Evolutionary conservation across 2,329 filamentous ascomycete species (phyloP).

Genomic region (Amylocarpus encephaloides): DNA sequence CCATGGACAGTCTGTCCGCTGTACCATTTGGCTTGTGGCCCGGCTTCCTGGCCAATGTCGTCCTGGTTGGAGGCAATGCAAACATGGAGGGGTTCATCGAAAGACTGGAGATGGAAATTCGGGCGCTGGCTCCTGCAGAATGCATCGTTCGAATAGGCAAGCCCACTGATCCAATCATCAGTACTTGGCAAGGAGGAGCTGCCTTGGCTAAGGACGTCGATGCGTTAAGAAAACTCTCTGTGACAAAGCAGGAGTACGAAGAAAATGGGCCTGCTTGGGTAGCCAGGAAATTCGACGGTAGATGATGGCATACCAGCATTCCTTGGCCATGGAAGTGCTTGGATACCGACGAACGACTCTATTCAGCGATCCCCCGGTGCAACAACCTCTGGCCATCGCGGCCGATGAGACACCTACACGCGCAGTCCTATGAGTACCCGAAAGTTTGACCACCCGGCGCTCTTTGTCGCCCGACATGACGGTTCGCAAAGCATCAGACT

Average conservation of each 20-base stretch:
- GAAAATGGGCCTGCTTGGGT: conserved; percentile 76
- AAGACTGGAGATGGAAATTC: conserved; percentile 68
- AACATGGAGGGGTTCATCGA: conserved; percentile 75
- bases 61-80: conserved; percentile 83
- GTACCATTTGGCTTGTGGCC: conserved; percentile 81
- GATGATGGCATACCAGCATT: conserved; percentile 1
- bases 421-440: too few species aligned
- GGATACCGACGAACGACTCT: too few species aligned
- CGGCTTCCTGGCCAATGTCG: conserved; percentile 74
- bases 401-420: too few species aligned
- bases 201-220: conserved; percentile 64
- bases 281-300: conserved; percentile 60
- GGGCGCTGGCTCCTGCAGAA: conserved; percentile 65
- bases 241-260: conserved; percentile 87
- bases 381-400: too few species aligned
- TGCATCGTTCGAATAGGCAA: conserved; percentile 69
- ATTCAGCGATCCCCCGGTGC: too few species aligned
- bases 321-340: too few species aligned
- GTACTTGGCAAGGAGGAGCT: conserved; percentile 81
- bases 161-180: conserved; percentile 67
- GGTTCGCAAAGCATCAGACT: too few species aligned
- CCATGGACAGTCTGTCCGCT: conserved; percentile 68
- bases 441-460: too few species aligned
- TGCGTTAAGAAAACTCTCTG: conserved; percentile 56
- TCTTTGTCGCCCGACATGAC: too few species aligned